These are phyloP conservation scores for Cladosporium sp. DNA, from an alignment of 2,329 filamentous ascomycete genomes.

Conservation along the genomic window DNA sequence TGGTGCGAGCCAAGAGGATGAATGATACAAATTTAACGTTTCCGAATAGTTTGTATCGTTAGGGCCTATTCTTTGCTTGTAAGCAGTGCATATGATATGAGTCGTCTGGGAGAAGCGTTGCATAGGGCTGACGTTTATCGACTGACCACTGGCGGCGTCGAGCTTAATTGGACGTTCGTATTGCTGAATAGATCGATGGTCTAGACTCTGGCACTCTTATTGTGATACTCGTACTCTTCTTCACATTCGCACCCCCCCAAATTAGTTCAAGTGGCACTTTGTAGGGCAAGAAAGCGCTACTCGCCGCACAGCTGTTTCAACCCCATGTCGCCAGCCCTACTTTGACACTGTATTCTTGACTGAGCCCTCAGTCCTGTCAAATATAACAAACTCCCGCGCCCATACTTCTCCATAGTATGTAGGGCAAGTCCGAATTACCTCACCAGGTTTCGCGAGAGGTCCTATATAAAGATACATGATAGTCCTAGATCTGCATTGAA, in stretches of 20 bases:
- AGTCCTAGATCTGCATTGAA: neutral
- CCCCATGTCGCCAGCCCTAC: conserved; percentile 3
- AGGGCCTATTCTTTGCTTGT: neutral
- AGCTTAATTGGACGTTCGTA: neutral
- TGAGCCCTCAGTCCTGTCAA: conserved; percentile 1
- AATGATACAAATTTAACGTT: neutral
- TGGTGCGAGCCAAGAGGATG: neutral
- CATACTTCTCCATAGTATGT: conserved; percentile 1
- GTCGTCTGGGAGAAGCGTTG: neutral
- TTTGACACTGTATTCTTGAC: neutral
- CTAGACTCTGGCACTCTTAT: neutral
- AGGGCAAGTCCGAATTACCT: neutral
- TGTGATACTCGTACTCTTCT: neutral
- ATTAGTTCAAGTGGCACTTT: neutral
- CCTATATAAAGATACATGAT: neutral
- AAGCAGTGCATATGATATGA: neutral
- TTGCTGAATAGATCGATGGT: neutral
- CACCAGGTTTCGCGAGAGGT: neutral
- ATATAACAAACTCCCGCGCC: neutral
- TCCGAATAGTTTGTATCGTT: neutral
- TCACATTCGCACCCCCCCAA: neutral
- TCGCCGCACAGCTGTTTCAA: neutral
- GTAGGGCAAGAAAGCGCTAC: neutral
- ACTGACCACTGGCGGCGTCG: neutral
- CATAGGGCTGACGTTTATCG: neutral